Evolutionary conservation across 2,329 filamentous ascomycete genomes (phyloP).

Genomic region (Ophiostoma novo-ulmi): DNA sequence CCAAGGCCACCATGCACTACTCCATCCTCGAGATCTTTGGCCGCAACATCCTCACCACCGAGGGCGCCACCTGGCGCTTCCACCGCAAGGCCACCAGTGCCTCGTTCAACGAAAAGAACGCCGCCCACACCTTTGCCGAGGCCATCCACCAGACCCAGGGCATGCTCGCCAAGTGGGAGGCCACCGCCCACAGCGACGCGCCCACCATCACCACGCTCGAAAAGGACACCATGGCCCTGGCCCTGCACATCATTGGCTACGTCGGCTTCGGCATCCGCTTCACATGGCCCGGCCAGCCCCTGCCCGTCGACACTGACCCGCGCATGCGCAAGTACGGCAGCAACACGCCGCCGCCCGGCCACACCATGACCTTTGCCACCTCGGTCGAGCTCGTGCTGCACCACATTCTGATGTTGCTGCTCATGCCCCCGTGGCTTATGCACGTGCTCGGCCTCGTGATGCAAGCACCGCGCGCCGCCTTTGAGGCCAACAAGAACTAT

Average conservation of each 20-base stretch:
- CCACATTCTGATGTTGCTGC: conserved; percentile 56
- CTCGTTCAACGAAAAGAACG: conserved; percentile 72
- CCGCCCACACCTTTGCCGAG: conserved; percentile 58
- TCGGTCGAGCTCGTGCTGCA: conserved; percentile 59
- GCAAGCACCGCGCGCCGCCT: conserved; percentile 46
- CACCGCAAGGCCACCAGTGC: conserved; percentile 68
- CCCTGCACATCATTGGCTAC: conserved; percentile 55
- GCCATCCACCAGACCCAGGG: conserved; percentile 57
- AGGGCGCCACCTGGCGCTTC: conserved; percentile 64
- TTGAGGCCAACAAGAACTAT: conserved; percentile 57
- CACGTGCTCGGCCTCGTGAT: conserved; percentile 45
- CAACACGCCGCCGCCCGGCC: conserved; percentile 44
- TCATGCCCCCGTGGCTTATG: conserved; percentile 55
- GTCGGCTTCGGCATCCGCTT: conserved; percentile 65
- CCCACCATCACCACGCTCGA: conserved; percentile 53
- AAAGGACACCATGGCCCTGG: conserved; percentile 59
- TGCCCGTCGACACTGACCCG: conserved; percentile 41
- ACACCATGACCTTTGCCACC: conserved; percentile 61
- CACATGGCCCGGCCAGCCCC: conserved; percentile 58
- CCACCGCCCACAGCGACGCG: conserved; percentile 31
- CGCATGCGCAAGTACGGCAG: conserved; percentile 47
- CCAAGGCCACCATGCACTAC: conserved; percentile 60
- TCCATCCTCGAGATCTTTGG: conserved; percentile 60
- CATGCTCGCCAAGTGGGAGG: conserved; percentile 54
- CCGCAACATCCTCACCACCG: conserved; percentile 64